A percentile compares a stretch with the other conserved stretches of the same genome.
phyloP scores from a whole-genome alignment of 2,329 filamentous ascomycete genomes.

The Nigrospora osmanthi region DNA sequence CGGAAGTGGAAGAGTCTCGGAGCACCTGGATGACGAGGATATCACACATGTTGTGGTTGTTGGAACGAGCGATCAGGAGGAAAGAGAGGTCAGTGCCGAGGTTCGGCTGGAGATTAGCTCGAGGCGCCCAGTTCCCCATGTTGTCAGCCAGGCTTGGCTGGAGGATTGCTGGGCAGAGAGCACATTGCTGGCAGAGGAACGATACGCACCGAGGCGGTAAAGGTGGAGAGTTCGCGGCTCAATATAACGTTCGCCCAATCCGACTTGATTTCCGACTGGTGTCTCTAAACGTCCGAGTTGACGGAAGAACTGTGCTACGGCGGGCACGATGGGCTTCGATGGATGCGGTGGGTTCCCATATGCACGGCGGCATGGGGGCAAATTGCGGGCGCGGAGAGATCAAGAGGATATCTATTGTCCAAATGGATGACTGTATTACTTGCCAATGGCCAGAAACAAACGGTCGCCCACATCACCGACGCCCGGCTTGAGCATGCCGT shows the following conservation, averaged over 20 bases:
- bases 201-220: slow-evolving; percentile 27
- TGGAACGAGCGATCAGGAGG: slow-evolving; percentile 29
- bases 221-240: not conserved
- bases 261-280: too few relatives aligned
- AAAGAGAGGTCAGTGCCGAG: slow-evolving; percentile 28
- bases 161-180: slow-evolving; percentile 71
- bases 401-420: too few relatives aligned
- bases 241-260: too few relatives aligned
- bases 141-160: slow-evolving; percentile 68
- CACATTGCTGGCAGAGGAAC: slow-evolving; percentile 75
- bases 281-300: too few relatives aligned
- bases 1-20: slow-evolving; percentile 53
- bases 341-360: too few relatives aligned
- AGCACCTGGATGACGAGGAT: slow-evolving; percentile 37
- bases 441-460: slow-evolving; percentile 81
- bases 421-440: slow-evolving; percentile 23
- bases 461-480: slow-evolving; percentile 87
- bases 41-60: slow-evolving; percentile 71
- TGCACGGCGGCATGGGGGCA: too few relatives aligned
- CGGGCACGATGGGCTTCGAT: too few relatives aligned
- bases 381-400: too few relatives aligned
- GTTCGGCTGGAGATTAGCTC: slow-evolving; percentile 37
- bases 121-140: slow-evolving; percentile 50
- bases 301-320: too few relatives aligned
- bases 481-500: slow-evolving; percentile 85